Base-by-base conservation (phyloP, 768 basidiomycete species). In the Lactarius tabidus region DNA sequence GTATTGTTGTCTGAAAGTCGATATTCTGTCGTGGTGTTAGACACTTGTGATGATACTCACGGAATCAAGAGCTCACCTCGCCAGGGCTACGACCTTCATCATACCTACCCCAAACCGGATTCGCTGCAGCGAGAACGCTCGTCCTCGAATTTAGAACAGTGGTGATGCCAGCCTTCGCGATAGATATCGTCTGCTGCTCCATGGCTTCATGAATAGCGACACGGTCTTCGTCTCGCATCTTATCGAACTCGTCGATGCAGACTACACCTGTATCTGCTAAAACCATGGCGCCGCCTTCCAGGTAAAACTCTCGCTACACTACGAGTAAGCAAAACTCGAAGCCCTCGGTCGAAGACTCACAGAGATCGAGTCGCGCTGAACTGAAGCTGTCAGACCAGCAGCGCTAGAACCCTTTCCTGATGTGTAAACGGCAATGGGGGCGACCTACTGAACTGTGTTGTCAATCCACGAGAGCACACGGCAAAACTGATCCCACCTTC, bases 101-200 rank as follows among this genome's bases (percentile, higher is more conserved):
- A 71, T 98, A 99, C 65, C 96, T 82, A 57, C 96, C 96, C 79
- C 95, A 98, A 12, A 99, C 94, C 1, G 96, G 96, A 77, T 99
- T 99, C 2, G 96, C 96, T 1, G 96, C 96, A 1, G 96, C 96
- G 51, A 99, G 83, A 4, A 98, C 96, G 67, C 92, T 95, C 0
- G 97, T 98, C 43, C 96, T 79, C 1, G 95, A 95, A 77, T 99
- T 99, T 14, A 99, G 78, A 7, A 98, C 93, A 2, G 96, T 99
- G 0, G 97, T 98, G 62, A 99, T 99, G 67, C 96, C 97, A 5
- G 97, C 97, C 75, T 99, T 98, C 20, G 96, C 96, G 68, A 99
- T 98, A 2, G 97, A 98, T 70, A 99, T 98, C 0, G 97, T 99
- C 73, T 98, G 96, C 73, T 99, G 97, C 72, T 99, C 97, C 97